Percentiles rank a stretch among this genome's conserved stretches.
Evolutionary conservation across 495 filamentous ascomycete genomes (phyloP).

Genomic region (Talaromyces trachyspermus): DNA sequence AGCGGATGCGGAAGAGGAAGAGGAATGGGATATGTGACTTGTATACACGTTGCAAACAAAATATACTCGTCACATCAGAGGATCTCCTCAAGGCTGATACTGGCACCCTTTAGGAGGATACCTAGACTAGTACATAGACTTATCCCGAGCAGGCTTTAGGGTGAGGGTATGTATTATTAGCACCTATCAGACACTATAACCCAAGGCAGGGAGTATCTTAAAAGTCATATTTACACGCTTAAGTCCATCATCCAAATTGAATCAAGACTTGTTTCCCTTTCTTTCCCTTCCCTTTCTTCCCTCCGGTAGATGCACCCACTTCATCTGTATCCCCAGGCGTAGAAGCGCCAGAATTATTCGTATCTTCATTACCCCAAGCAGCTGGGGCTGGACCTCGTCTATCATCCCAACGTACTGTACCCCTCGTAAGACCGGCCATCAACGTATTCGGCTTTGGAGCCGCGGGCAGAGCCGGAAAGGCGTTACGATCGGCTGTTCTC

Average conservation of each 20-base stretch:
- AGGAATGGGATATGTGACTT: not conserved
- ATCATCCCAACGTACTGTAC: constrained; percentile 62
- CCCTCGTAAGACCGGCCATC: constrained; percentile 70
- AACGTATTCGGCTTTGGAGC: constrained; percentile 72
- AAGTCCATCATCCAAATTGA: constrained; percentile 39
- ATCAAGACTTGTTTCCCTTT: constrained; percentile 73
- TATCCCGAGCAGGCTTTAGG: too few relatives aligned
- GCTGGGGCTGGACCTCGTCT: constrained; percentile 28
- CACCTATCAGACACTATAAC: not conserved
- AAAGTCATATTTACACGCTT: not conserved
- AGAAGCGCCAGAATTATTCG: constrained; percentile 20
- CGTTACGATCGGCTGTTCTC: constrained; percentile 38
- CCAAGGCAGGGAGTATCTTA: not conserved
- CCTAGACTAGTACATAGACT: too few relatives aligned
- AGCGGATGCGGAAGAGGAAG: not conserved
- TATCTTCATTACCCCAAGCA: constrained; percentile 37
- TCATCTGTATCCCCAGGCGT: constrained; percentile 27
- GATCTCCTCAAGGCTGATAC: too few relatives aligned
- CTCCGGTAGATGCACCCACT: constrained; percentile 28
- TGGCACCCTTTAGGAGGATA: too few relatives aligned
- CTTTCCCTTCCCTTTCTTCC: constrained; percentile 69
- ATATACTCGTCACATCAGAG: too few relatives aligned
- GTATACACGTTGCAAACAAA: too few relatives aligned
- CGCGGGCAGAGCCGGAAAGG: constrained; percentile 75
- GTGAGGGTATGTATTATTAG: too few relatives aligned